Percentiles rank a stretch among this genome's conserved stretches.
These are phyloP conservation scores for Phialophora verrucosa DNA, from an alignment of 2,329 filamentous ascomycete genomes.

Conservation along the genomic window DNA sequence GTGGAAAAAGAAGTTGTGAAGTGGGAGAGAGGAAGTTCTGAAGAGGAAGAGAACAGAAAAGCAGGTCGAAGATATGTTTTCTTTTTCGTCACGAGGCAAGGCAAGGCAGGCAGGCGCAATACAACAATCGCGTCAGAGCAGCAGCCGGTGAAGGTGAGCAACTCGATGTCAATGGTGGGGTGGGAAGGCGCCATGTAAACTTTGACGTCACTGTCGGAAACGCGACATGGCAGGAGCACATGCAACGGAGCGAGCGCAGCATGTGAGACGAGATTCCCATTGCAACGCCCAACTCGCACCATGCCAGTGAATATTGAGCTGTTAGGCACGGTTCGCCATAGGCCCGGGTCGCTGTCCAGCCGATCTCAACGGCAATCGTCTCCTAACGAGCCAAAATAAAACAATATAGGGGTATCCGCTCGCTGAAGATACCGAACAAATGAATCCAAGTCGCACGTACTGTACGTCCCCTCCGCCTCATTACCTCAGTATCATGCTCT, in stretches of 20 bases:
- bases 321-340: not conserved
- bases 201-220: slow-evolving; percentile 6
- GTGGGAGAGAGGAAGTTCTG: not conserved
- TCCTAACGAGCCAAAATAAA: slow-evolving; percentile 8
- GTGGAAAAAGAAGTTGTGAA: slow-evolving; percentile 8
- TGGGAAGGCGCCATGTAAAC: slow-evolving; percentile 3
- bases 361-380: not conserved
- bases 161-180: slow-evolving; percentile 9
- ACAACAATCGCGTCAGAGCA: slow-evolving; percentile 1
- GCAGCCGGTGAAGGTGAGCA: not conserved
- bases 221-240: not conserved
- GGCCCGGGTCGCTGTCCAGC: not conserved
- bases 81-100: slow-evolving; percentile 8
- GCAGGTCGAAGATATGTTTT: slow-evolving; percentile 1
- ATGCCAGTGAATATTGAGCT: not conserved
- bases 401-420: slow-evolving; percentile 22
- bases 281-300: not conserved
- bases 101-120: slow-evolving; percentile 6
- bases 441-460: slow-evolving; percentile 7
- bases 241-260: not conserved
- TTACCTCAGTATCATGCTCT: slow-evolving; percentile 16
- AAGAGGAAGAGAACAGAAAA: not conserved
- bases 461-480: slow-evolving; percentile 21
- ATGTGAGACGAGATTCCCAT: not conserved
- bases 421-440: slow-evolving; percentile 15